phyloP scores from a whole-genome alignment of 768 basidiomycete genomes.

The Wakefieldia striispora region DNA sequence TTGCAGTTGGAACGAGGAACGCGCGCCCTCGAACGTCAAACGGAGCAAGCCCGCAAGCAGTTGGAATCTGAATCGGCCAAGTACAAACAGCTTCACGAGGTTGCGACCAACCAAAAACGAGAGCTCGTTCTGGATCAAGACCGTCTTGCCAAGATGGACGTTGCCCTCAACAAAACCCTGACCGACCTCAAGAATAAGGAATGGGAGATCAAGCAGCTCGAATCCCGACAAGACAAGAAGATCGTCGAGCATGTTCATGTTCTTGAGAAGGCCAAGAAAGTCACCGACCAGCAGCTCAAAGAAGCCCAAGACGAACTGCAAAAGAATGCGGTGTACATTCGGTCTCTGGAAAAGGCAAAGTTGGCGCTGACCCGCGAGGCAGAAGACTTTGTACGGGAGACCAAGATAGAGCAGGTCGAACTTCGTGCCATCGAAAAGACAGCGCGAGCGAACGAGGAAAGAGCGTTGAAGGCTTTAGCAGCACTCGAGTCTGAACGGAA shows the following conservation, averaged over 20 bases:
- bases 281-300: slow-evolving; percentile 87
- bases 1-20: slow-evolving; percentile 84
- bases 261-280: slow-evolving; percentile 90
- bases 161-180: slow-evolving; percentile 78
- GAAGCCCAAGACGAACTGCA: slow-evolving; percentile 79
- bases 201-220: slow-evolving; percentile 82
- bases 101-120: slow-evolving; percentile 56
- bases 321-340: slow-evolving; percentile 71
- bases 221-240: slow-evolving; percentile 92
- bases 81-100: slow-evolving; percentile 72
- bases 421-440: slow-evolving; percentile 70
- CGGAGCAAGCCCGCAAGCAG: slow-evolving; percentile 68
- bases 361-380: slow-evolving; percentile 70
- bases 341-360: slow-evolving; percentile 84
- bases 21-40: slow-evolving; percentile 65
- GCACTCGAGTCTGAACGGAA: slow-evolving; percentile 68
- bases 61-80: slow-evolving; percentile 72
- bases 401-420: slow-evolving; percentile 65
- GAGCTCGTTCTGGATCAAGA: slow-evolving; percentile 72
- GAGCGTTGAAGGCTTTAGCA: slow-evolving; percentile 49
- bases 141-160: slow-evolving; percentile 66
- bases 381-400: slow-evolving; percentile 77
- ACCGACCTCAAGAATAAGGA: slow-evolving; percentile 78
- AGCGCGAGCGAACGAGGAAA: slow-evolving; percentile 58
- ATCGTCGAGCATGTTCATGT: slow-evolving; percentile 98